These are phyloP conservation scores for Hippophae rhamnoides DNA, from an alignment of 306 rosid genomes.

Conservation along the genomic window DNA sequence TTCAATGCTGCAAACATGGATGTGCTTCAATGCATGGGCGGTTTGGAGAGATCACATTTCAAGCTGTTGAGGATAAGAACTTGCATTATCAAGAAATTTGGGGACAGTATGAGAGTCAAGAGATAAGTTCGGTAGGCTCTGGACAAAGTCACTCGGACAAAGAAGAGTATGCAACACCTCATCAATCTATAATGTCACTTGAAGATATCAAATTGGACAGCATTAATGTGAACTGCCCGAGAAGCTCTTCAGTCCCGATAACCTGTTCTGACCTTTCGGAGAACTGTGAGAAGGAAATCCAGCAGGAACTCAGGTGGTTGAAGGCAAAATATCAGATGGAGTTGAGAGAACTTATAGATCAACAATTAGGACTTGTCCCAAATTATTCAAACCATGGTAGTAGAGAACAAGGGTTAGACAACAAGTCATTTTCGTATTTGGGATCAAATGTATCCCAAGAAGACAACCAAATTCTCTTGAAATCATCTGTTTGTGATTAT, in stretches of 20 bases:
- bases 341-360: conserved; percentile 42
- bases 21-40: conserved; percentile 76
- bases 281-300: conserved; percentile 31
- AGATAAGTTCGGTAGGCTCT: conserved; percentile 55
- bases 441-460: conserved; percentile 19
- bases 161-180: conserved; percentile 44
- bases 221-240: conserved; percentile 5
- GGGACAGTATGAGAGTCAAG: conserved; percentile 55
- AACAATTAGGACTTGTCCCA: conserved; percentile 29
- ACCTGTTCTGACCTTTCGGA: conserved; percentile 25
- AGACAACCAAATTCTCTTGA: conserved; percentile 21
- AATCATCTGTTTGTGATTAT: conserved; percentile 18
- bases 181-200: conserved; percentile 17
- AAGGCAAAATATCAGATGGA: conserved; percentile 66
- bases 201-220: conserved; percentile 28
- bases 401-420: conserved; percentile 25
- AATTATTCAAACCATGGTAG: conserved; percentile 23
- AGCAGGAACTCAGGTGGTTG: conserved; percentile 62
- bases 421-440: conserved; percentile 20
- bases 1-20: conserved; percentile 44
- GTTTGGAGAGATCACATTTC: conserved; percentile 73
- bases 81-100: conserved; percentile 39
- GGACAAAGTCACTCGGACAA: conserved; percentile 44
- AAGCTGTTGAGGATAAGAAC: conserved; percentile 42
- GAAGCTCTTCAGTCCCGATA: conserved; percentile 26